Base-by-base conservation (phyloP, 352 stramenopile genomes). In the Globisporangium parvum region DNA sequence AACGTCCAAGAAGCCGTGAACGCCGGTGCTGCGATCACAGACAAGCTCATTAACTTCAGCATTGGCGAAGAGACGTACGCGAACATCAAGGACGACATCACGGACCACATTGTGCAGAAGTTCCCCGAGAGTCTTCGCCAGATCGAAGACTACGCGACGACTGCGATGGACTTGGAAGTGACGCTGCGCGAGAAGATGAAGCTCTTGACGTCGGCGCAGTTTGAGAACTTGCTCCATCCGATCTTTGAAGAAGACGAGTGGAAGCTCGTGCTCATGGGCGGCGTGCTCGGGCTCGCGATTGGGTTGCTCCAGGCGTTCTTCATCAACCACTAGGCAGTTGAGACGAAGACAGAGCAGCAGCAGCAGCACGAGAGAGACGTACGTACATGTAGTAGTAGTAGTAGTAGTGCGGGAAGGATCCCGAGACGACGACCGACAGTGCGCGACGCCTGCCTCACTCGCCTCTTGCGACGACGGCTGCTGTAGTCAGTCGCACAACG, bases 241-340 rank as follows among this genome's bases (percentile, higher is more conserved):
- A 96, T 98, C 18, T 99, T 99, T 71, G 86, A 99, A 69, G 96
- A 99, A 63, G 96, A 99, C 66, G 96, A 99, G 81, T 97, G 97
- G 76, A 98, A 98, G 59, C 77, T 99, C 3, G 98, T 99, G 67
- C 68, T 98, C 49, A 96, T 98, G 67, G 96, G 96, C 44, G 96
- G 94, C 21, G 80, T 93, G 20, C 77, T 99, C 9, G 96, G 96
- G 42, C 69, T 96, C 37, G 58, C 84, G 15, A 96, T 97, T 49
- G 96, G 95, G 40, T 63, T 96, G 59, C 53, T 96, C n/a, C 95
- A 98, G 67, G 79, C 87, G n/a, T 88, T 93, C 60, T 71, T 91
- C 28, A 90, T 95, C 68, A 87, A 90, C 52, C 77, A 90, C 59
- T 92, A 80, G 44, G 39, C 14, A 20, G 39, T 45, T 45, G 39